A percentile compares a stretch with the other conserved stretches of the same genome.
These are phyloP conservation scores for button mushroom (Agaricus bisporus) DNA, from an alignment of 768 basidiomycete genomes.

Conservation along the genomic window DNA sequence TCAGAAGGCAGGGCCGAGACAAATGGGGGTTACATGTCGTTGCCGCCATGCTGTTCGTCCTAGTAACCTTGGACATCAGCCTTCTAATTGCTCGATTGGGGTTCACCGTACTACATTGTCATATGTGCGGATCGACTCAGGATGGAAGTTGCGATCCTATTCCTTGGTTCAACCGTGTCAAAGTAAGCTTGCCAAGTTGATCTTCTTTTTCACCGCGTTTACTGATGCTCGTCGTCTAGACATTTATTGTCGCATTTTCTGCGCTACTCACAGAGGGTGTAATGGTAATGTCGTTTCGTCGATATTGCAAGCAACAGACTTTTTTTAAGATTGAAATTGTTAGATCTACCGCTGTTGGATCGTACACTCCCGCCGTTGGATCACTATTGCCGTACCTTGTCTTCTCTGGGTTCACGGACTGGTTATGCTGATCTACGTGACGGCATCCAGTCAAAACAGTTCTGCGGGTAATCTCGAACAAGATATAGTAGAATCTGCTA, in stretches of 20 bases:
- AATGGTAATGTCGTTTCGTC: neutral
- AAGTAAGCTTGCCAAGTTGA: neutral
- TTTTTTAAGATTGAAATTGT: neutral
- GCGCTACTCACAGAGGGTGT: neutral
- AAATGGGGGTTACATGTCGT: neutral
- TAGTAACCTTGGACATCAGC: neutral
- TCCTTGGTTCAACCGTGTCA: neutral
- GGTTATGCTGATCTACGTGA: neutral
- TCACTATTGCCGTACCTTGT: neutral
- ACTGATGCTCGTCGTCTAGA: neutral
- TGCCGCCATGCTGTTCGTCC: neutral
- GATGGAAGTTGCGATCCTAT: neutral
- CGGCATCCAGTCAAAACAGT: neutral
- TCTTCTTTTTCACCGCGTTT: too few relatives aligned
- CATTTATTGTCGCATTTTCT: neutral
- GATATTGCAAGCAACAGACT: neutral
- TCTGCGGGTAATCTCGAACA: neutral
- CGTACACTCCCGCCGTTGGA: neutral
- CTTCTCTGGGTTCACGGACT: neutral
- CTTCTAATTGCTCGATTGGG: neutral
- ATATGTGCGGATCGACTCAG: neutral
- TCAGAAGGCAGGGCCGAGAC: neutral
- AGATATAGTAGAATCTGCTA: neutral
- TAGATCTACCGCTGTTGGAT: constrained; percentile 5
- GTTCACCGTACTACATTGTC: neutral